A percentile compares a stretch with the other conserved stretches of the same genome.
Evolutionary conservation across 352 stramenopile genomes (phyloP).

Genomic region (Globisporangium lucens): DNA sequence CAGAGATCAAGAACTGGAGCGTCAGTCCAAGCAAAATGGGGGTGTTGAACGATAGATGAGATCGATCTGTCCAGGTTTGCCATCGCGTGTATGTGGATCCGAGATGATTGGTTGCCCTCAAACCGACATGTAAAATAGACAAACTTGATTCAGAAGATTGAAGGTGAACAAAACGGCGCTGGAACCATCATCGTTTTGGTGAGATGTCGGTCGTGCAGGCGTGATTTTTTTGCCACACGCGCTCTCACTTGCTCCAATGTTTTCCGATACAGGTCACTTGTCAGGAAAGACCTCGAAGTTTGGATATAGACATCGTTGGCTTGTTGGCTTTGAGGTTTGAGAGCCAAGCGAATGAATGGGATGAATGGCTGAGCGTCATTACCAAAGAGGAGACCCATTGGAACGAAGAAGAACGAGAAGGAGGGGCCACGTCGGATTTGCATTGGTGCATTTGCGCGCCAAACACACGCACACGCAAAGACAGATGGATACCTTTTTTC

Average conservation of each 20-base stretch:
- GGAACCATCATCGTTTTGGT: not conserved
- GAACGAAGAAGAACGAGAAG: not conserved
- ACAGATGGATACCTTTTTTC: slow-evolving; percentile 7
- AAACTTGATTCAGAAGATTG: not conserved
- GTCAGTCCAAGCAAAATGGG: not conserved
- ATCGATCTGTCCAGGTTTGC: not conserved
- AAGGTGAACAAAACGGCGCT: not conserved
- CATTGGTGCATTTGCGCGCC: not conserved
- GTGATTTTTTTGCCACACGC: slow-evolving; percentile 1
- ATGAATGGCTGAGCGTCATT: not conserved
- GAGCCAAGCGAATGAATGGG: not conserved
- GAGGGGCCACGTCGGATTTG: slow-evolving; percentile 4
- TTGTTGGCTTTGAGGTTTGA: not conserved
- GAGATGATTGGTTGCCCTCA: not conserved
- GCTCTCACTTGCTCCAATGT: not conserved
- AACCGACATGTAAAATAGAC: not conserved
- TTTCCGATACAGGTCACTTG: not conserved
- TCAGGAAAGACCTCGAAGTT: not conserved
- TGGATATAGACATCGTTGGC: not conserved
- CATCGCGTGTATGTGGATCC: not conserved
- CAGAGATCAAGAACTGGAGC: not conserved
- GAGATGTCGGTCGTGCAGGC: not conserved
- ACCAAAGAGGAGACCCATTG: not conserved
- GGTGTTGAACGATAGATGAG: not conserved
- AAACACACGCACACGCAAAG: not conserved